Percentiles rank a stretch among this genome's conserved stretches.
These are phyloP conservation scores for Piper betle DNA, from an alignment of 164 flowering plant species.

Conservation along the genomic window DNA sequence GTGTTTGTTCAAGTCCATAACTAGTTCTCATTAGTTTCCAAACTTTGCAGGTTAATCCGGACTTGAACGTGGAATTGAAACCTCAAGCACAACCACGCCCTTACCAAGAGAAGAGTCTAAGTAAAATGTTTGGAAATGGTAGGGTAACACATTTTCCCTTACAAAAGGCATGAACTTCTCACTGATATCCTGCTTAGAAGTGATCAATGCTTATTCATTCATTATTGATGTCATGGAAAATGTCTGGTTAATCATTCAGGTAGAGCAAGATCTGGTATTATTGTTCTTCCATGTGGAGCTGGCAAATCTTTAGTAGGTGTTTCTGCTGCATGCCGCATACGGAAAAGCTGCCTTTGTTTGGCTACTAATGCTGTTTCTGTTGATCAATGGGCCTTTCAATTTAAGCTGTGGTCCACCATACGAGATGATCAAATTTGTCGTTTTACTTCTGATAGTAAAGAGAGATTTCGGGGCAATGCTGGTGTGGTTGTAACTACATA, in stretches of 20 bases:
- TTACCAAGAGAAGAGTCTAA: slow-evolving; percentile 96
- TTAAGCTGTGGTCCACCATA: slow-evolving; percentile 85
- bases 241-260: slow-evolving; percentile 27
- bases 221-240: neutral
- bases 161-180: too few species aligned
- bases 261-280: slow-evolving; percentile 98
- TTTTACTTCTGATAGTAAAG: slow-evolving; percentile 98
- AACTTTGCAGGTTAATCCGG: slow-evolving; percentile 75
- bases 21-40: neutral
- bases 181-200: too few species aligned
- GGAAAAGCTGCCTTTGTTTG: slow-evolving; percentile 94
- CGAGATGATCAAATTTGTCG: slow-evolving; percentile 88
- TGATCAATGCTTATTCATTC: too few species aligned
- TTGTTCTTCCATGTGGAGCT: slow-evolving; percentile 98
- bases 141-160: neutral
- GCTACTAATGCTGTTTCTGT: slow-evolving; percentile 99
- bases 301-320: slow-evolving; percentile 99
- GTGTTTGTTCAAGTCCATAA: neutral
- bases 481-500: slow-evolving; percentile 98
- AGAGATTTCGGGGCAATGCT: slow-evolving; percentile 90
- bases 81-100: slow-evolving; percentile 98
- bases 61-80: slow-evolving; percentile 82
- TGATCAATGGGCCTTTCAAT: slow-evolving; percentile 99
- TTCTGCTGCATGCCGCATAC: slow-evolving; percentile 87
- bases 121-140: slow-evolving; percentile 99